Base-by-base conservation (phyloP, 176 grass and related monocot species). In the Dactylis glomerata region DNA sequence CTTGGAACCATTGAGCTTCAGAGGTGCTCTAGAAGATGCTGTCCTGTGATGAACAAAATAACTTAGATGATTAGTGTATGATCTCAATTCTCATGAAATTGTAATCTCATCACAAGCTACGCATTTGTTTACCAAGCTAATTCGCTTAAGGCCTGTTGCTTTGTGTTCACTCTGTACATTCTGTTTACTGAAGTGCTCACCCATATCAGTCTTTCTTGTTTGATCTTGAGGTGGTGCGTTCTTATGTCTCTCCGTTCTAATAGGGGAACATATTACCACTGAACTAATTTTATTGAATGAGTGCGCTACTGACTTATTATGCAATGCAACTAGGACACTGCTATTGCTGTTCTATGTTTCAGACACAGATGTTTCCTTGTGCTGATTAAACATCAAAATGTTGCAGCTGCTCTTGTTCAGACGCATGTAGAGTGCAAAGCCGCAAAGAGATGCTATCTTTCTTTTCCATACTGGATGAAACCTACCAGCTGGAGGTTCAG, bases 241-340 rank as follows among this genome's bases (percentile, higher is more conserved):
- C 26, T 68, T 34, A 32, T 52, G 58, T 75, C 5, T 81, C 46
- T 34, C 5, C 3, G 31, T 33, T 28, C n/a, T 65, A 37, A 19
- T 13, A 28, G 23, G 24, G 17, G 22, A n/a, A 45, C 32, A 37
- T 56, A 34, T 37, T 80, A 22, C 5, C 4, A 28, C 16, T 27
- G 64, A 83, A 20, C 33, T 63, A 1, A 54, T 31, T 88, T 47
- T 84, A 46, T 56, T 36, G 42, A 74, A 82, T 32, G 63, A 68
- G 10, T 78, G 42, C 68, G 50, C 37, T 40, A 55, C 47, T 17
- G 47, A 59, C 41, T 67, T 5, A 30, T 34, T 46, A 20, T 36
- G 20, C 17, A 19, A 1, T 34, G 32, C 24, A 72, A 71, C 22
- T 24, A 78, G 20, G 76, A 67, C 68, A 51, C 23, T 50, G 30